A percentile compares a stretch with the other conserved stretches of the same genome.
phyloP scores from a whole-genome alignment of 2,329 filamentous ascomycete genomes.

The Aschersonia sp. region DNA sequence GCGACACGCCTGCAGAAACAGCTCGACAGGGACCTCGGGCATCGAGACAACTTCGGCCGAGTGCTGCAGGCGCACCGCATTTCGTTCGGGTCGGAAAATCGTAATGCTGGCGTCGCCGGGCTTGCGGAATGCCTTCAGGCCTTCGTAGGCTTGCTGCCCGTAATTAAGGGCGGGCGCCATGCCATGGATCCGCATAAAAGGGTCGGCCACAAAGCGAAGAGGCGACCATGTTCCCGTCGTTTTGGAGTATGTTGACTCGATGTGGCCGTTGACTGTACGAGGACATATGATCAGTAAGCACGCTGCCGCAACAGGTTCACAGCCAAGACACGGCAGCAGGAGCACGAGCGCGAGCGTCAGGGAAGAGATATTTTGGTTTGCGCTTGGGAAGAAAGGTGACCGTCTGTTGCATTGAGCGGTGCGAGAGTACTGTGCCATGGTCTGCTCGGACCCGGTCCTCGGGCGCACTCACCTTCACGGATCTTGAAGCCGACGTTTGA shows the following conservation, averaged over 20 bases:
- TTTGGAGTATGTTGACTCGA: constrained; percentile 72
- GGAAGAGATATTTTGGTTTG: too few relatives aligned
- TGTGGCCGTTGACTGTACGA: constrained; percentile 70
- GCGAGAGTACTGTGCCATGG: background rate
- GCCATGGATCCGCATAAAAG: constrained; percentile 79
- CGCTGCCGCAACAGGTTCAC: background rate
- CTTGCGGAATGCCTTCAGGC: constrained; percentile 87
- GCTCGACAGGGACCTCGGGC: constrained; percentile 59
- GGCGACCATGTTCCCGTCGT: constrained; percentile 63
- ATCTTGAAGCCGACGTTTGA: constrained; percentile 83
- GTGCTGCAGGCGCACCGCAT: constrained; percentile 72
- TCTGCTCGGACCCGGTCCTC: background rate
- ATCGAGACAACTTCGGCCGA: constrained; percentile 74
- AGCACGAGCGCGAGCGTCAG: too few relatives aligned
- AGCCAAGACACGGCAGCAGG: background rate
- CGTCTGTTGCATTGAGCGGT: background rate
- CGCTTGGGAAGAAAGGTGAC: too few relatives aligned
- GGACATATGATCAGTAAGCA: background rate
- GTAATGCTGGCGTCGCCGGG: constrained; percentile 56
- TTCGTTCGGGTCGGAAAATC: constrained; percentile 78
- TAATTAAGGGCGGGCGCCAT: constrained; percentile 96
- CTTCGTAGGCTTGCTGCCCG: constrained; percentile 93
- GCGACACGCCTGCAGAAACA: constrained; percentile 64
- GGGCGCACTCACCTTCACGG: constrained; percentile 55
- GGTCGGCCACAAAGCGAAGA: constrained; percentile 67